Evolutionary conservation across 805 yeast species (phyloP).

Genomic region (Yarrowia divulgata): DNA sequence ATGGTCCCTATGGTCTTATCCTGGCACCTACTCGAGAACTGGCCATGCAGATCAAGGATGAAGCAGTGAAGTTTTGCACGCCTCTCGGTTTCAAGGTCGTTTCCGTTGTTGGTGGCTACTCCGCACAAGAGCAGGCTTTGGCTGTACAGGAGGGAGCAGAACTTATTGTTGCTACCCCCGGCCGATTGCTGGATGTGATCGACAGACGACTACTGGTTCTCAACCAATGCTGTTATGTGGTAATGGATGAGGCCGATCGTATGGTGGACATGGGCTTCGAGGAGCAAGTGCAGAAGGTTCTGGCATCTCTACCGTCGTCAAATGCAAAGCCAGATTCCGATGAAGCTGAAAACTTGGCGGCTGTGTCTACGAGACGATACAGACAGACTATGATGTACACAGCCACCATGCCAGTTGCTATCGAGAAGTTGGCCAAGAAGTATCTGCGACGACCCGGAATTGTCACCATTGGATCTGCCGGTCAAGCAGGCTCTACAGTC

Average conservation of each 20-base stretch:
- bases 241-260: constrained; percentile 93
- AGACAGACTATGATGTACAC: constrained; percentile 88
- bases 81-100: constrained; percentile 54
- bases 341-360: constrained; percentile 43
- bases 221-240: constrained; percentile 67
- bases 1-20: constrained; percentile 77
- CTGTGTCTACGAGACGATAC: constrained; percentile 43
- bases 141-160: constrained; percentile 71
- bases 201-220: constrained; percentile 70
- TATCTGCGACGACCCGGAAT: constrained; percentile 69
- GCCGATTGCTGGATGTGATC: constrained; percentile 81
- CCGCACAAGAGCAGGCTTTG: constrained; percentile 72
- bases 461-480: constrained; percentile 71
- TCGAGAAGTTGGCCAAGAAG: constrained; percentile 69
- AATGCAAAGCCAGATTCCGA: constrained; percentile 53
- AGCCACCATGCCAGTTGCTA: constrained; percentile 84
- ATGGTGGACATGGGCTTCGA: constrained; percentile 97
- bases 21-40: constrained; percentile 94
- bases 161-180: constrained; percentile 92
- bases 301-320: constrained; percentile 60
- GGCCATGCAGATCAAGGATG: constrained; percentile 82
- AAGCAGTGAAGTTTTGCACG: constrained; percentile 61
- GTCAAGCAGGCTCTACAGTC: constrained; percentile 71
- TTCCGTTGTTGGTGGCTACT: constrained; percentile 89
- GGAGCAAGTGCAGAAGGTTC: constrained; percentile 70